Conservation (phyloP, 805 yeast genomes). For the Wickerhamiella azymoides region DNA sequence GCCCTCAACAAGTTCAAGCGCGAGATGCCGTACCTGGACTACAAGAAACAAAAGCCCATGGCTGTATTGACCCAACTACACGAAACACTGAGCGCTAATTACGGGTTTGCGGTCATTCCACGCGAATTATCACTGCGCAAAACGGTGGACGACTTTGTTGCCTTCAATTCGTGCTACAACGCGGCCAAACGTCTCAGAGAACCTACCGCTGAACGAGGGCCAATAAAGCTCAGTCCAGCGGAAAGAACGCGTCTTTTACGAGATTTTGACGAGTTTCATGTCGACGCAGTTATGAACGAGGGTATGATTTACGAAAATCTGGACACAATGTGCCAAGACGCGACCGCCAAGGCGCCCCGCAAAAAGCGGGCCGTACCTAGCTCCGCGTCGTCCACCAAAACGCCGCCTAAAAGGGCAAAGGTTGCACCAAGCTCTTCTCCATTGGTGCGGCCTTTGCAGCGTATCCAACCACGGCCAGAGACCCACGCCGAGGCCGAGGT, state of each 20-base stretch:
- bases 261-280: neutral
- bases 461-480: no score
- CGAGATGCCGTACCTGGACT: neutral
- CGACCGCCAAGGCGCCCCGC: no score
- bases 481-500: no score
- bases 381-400: no score
- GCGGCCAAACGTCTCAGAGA: neutral
- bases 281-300: neutral
- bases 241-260: neutral
- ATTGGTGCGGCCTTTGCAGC: no score
- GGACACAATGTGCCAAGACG: neutral
- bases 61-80: neutral
- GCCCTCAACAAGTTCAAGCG: neutral
- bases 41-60: neutral
- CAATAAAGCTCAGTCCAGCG: neutral
- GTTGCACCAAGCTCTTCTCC: no score
- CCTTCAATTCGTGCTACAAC: neutral
- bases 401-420: no score
- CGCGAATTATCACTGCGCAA: neutral
- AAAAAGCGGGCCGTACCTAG: no score
- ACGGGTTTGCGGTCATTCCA: neutral
- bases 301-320: neutral
- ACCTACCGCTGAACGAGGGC: neutral
- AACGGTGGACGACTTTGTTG: neutral
- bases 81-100: neutral